Evolutionary conservation across 2,329 filamentous ascomycete genomes (phyloP), one percentile per base, ranked within the genome.

Genomic region (Amauroascus niger): DNA sequence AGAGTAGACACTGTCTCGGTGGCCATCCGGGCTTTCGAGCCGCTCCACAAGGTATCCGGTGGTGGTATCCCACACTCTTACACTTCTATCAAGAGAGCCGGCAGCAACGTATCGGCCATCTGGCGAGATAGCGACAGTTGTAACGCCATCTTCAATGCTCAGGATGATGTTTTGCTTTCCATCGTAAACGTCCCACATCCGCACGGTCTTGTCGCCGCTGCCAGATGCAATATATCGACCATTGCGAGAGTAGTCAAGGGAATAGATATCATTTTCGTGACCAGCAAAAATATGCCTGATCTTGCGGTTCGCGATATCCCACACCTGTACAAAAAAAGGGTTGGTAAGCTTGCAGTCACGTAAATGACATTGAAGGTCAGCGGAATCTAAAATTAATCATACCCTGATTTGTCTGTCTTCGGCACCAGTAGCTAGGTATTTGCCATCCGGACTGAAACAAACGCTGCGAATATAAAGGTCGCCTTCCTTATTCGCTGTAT

Each of bases 191-290:
- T 97, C 91, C 93, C 93, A 98, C 0, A 98, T 81, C 55, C 91
- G 86, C 53, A 97, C 93, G 14, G 89, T 96, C 62, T 93, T 80
- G 64, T 98, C 93, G 54, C 93, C 93, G 68, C 88, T 94, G 45
- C 93, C 93, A 6, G 93, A 97, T 5, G 91, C 93, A 63, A 98
- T 97, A 55, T 89, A 89, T 52, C 88, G 86, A 35, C 91, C 91
- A 63, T 96, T 94, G 40, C 88, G 84, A 30, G 91, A 87, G 70
- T 95, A 98, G 71, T 97, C 93, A 3, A 97, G 78, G 4, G 88
- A 95, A 72, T 97, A 97, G 59, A 98, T 98, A 61, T 98, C 93
- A 71, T 98, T 91, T 71, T 98, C 93, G 71, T 98, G 93, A 22
- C 93, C 93, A n/a, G 84, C 79, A 72, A 98, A 97, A 37, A 88